Base-by-base conservation (phyloP, 1,284 basidiomycete species). In the Pseudozyma sp. region DNA sequence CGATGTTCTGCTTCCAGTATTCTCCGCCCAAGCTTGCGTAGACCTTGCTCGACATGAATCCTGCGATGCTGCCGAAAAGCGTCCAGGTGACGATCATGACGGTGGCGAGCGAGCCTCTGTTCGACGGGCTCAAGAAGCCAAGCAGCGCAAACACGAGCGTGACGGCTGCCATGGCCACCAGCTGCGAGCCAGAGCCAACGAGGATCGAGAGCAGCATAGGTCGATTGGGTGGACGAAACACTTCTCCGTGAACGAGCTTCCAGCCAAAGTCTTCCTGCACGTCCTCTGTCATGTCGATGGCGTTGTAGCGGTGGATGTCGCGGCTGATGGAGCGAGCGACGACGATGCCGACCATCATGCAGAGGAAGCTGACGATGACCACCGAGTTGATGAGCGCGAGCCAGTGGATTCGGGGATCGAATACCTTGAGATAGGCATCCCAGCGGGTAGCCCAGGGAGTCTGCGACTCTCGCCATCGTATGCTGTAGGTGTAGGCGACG, bases 191-290 rank as follows among this genome's bases (percentile, higher is more conserved):
- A 75, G 94, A 97, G 9, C 96, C 96, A 30, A 93, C 90, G 85
- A 94, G 88, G 47, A 96, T 89, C 3, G 93, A 91, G 7, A 99
- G 87, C 11, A 92, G 80, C 88, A 95, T 90, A 10, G 81, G 79
- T 61, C 91, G 88, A 49, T 87, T 85, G 0, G 96, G 96, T 5
- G 92, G 87, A 33, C 96, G 90, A 88, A 97, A 98, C 14, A 99
- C 93, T 85, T 99, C 96, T 33, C 94, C 94, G 79, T 97, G 94
- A 10, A 98, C 90, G 17, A 96, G 88, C 82, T 98, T 98, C 96
- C 96, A 99, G 5, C 96, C 96, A 88, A 92, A 97, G 81, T 99
- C 96, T 46, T 97, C 94, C 86, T 97, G 94, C 0, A 97, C 92
- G 78, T 97, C 94, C 84, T 98, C 95, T 76, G 91, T 92, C 35